Evolutionary conservation across 2,329 filamentous ascomycete genomes (phyloP).

Genomic region (Cladosporium colombiae): DNA sequence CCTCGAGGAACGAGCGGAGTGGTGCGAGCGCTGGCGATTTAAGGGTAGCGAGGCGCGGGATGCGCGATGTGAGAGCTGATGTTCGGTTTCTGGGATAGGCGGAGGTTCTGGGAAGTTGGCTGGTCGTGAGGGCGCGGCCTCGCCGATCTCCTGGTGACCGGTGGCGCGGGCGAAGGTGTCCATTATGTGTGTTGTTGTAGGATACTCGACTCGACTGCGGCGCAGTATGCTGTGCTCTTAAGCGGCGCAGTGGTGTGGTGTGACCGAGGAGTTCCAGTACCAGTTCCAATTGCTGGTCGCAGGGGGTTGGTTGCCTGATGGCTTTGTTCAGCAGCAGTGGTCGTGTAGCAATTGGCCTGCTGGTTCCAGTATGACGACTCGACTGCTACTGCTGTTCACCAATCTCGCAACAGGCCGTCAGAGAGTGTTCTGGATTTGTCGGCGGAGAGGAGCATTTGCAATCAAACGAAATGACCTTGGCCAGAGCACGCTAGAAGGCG

Average conservation of each 20-base stretch:
- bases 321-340: neutral
- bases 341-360: neutral
- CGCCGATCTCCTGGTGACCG: slow-evolving; percentile 36
- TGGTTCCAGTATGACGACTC: neutral
- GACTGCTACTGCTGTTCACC: neutral
- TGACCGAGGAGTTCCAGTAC: neutral
- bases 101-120: slow-evolving; percentile 29
- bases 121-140: slow-evolving; percentile 25
- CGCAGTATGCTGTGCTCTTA: neutral
- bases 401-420: neutral
- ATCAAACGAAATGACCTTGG: neutral
- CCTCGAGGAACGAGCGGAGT: slow-evolving; percentile 19
- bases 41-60: slow-evolving; percentile 38
- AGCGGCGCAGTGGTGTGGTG: neutral
- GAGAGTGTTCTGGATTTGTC: neutral
- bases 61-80: slow-evolving; percentile 25
- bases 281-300: neutral
- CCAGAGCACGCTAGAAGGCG: neutral
- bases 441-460: neutral
- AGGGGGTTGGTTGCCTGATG: neutral
- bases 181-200: slow-evolving; percentile 27
- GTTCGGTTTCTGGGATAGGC: slow-evolving; percentile 28
- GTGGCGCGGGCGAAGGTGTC: slow-evolving; percentile 38
- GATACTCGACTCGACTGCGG: neutral
- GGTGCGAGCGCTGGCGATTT: slow-evolving; percentile 33